Evolutionary conservation across 805 yeast genomes (phyloP), one percentile per base, ranked within the genome.

Genomic region (Scheffersomyces ergatensis): DNA sequence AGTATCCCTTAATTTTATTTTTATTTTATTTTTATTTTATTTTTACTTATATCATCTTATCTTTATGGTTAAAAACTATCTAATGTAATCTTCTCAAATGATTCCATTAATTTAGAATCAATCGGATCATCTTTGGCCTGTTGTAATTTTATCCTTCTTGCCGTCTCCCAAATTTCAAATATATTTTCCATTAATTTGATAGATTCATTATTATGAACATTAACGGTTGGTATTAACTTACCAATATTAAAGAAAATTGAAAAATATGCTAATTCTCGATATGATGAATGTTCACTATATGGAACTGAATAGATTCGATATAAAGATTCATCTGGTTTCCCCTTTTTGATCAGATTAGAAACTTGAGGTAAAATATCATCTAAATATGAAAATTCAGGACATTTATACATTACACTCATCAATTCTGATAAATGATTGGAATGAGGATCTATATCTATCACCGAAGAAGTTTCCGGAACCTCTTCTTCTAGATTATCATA

Each of bases 271-370:
- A 93, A 68, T 53, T 93, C 99, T 29, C 85, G 67, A 53, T 82
- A 92, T 42, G 96, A 87, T 9, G 96, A 88, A 63, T 93, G 99
- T 56, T 93, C 99, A 54, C 95, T 84, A 55, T 93, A 93, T 0
- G 99, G 98, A 1, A 90, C 77, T 9, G 75, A 60, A 49, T 83
- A 82, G 0, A 80, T 67, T 35, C 80, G 74, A 37, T 51, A 57
- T 13, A 62, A 45, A 6, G 60, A 45, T 26, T 45, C 46, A 33
- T 61, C 68, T 6, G 53, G 51, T 20, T 25, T 32, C 9, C 37
- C 46, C 39, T 52, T 50, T 6, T 47, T 44, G 31, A 44, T 52
- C 5, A 50, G 42, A 15, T 39, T 27, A 1, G 57, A 51, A 12
- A 43, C 36, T 44, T 67, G 72, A 12, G 55, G 53, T 25, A 67